Evolutionary conservation across 2,329 filamentous ascomycete genomes (phyloP).

Genomic region (Colletotrichum melonis): DNA sequence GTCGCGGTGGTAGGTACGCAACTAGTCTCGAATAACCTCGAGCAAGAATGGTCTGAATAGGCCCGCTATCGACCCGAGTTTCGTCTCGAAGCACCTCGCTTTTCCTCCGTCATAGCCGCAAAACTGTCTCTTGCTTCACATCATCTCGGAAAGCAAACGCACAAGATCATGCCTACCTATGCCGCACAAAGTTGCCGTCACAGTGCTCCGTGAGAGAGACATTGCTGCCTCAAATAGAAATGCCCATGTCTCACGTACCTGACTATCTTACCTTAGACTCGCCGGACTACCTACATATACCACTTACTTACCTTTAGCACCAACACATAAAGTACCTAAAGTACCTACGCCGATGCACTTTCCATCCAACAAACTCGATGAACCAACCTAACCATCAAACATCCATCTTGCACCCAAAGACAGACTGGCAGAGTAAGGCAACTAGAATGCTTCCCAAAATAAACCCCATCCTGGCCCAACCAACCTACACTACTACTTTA

Average conservation of each 20-base stretch:
- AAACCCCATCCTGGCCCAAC: not conserved
- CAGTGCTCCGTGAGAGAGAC: not conserved
- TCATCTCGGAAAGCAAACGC: not conserved
- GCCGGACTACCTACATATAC: too few relatives aligned
- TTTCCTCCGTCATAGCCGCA: not conserved
- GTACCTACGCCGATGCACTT: too few relatives aligned
- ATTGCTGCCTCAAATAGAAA: not conserved
- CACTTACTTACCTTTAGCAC: too few relatives aligned
- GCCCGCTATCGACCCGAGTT: not conserved
- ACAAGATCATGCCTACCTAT: not conserved
- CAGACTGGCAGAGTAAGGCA: not conserved
- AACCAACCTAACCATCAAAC: not conserved
- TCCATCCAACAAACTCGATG: too few relatives aligned
- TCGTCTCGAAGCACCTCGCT: not conserved
- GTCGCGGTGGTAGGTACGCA: too few relatives aligned
- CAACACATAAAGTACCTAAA: too few relatives aligned
- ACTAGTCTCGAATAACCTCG: not conserved
- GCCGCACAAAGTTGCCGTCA: not conserved
- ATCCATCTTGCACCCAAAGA: not conserved
- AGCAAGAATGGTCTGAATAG: not conserved
- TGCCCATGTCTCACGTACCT: constrained; percentile 1
- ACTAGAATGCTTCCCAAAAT: not conserved
- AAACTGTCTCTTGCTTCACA: not conserved
- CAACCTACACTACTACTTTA: not conserved
- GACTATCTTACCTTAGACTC: not conserved